A percentile compares a stretch with the other conserved stretches of the same genome.
These are phyloP conservation scores for Ballota nigra DNA, from an alignment of 257 asterid species.

Conservation along the genomic window DNA sequence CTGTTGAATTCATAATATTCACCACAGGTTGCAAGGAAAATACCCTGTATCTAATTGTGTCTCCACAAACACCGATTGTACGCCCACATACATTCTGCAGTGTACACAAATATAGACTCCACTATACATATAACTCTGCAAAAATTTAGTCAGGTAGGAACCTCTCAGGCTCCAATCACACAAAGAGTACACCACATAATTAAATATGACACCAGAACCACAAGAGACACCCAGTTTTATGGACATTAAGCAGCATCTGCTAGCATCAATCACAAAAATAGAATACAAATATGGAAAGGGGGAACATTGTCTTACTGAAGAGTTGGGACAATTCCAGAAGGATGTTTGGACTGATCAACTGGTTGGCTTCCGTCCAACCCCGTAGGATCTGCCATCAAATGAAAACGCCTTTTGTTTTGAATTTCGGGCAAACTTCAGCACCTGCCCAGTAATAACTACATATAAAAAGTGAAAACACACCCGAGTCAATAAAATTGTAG, in stretches of 20 bases:
- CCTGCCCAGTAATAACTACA: not conserved
- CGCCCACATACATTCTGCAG: not conserved
- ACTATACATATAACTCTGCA: not conserved
- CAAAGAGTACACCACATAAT: not conserved
- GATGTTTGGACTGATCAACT: slow-evolving; percentile 74
- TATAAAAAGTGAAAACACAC: not conserved
- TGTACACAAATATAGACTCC: not conserved
- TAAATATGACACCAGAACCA: not conserved
- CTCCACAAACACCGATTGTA: not conserved
- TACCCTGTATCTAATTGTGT: not conserved
- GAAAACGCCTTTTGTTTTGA: slow-evolving; percentile 7
- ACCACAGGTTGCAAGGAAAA: not conserved
- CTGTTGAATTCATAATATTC: not conserved
- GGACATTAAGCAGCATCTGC: not conserved
- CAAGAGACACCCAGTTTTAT: not conserved
- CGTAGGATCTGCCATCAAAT: slow-evolving; percentile 71
- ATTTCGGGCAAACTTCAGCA: not conserved
- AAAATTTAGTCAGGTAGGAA: not conserved
- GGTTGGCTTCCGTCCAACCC: slow-evolving; percentile 74
- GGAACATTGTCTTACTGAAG: slow-evolving; percentile 58
- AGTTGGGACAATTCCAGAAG: slow-evolving; percentile 85
- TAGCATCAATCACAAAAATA: not conserved
- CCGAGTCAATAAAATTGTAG: slow-evolving; percentile 6
- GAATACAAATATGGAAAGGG: not conserved
- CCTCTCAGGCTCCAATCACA: not conserved